Evolutionary conservation across 1,139 yeast species (phyloP), one percentile per base, ranked within the genome.

Genomic region (Lodderomyces metapsilosis): DNA sequence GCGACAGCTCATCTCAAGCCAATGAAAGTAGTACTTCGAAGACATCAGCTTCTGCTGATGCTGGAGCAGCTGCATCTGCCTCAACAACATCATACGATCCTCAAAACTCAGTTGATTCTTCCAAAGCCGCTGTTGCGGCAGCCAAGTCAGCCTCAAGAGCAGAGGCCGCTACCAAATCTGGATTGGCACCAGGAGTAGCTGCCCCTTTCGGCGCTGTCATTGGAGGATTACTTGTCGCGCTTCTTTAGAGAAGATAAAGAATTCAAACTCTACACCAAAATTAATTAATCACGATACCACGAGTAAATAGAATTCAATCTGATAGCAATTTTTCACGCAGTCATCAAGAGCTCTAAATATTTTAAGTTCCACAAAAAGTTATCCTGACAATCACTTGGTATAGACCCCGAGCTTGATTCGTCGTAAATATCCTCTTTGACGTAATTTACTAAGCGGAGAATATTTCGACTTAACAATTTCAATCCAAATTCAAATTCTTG

Each of bases 361-460:
- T 71, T 66, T 27, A 72, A 48, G 41, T 62, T 68, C 78, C 78
- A 72, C 44, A 71, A 52, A 37, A 71, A 60, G 45, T 71, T 70
- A 50, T 71, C 77, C 15, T 61, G 48, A 47, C 73, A 66, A 40
- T 72, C 76, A 3, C 58, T 49, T 1, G 77, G 76, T 9, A 70
- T 56, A 20, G 17, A 17, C 10, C 21, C 27, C 4, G 31, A 23
- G 35, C 55, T 57, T 40, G 40, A 39, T 46, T 40, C 37, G 42
- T 51, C 50, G 41, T 53, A 49, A 23, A 49, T 54, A 22, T 48
- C 50, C 27, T 52, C 56, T 12, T 57, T 58, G 3, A 64, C 53
- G 20, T 54, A 54, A 30, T 58, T 52, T 4, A 65, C 52, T 18
- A 71, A 52, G 10, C 53, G 47, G 3, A 58, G 48, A 18, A 71